A percentile compares a stretch with the other conserved stretches of the same genome.
Evolutionary conservation across 2,329 filamentous ascomycete species (phyloP).

Genomic region (Purpureocillium takamizusanense): DNA sequence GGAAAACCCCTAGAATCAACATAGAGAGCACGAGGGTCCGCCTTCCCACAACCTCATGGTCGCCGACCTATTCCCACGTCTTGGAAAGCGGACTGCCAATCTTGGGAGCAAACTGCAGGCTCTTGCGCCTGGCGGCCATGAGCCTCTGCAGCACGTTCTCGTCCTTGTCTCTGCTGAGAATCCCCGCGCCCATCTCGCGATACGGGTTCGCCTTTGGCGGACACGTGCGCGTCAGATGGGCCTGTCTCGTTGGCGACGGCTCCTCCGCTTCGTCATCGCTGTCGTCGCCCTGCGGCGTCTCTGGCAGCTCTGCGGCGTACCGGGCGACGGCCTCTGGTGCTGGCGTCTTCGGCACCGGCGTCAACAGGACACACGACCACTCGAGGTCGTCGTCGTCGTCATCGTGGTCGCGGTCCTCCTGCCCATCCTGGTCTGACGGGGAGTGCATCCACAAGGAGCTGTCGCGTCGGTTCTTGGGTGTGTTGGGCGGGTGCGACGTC

Average conservation of each 20-base stretch:
- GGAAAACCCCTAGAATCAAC: too few relatives aligned
- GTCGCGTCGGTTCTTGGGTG: slow-evolving; percentile 42
- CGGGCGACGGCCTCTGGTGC: slow-evolving; percentile 44
- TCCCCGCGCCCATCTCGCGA: slow-evolving; percentile 30
- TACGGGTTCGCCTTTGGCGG: slow-evolving; percentile 37
- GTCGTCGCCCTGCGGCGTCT: slow-evolving; percentile 31
- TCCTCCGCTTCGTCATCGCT: slow-evolving; percentile 18
- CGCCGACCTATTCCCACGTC: slow-evolving; percentile 33
- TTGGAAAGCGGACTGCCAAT: slow-evolving; percentile 62
- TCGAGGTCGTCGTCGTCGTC: slow-evolving; percentile 28
- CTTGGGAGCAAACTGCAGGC: slow-evolving; percentile 67
- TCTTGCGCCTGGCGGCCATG: slow-evolving; percentile 67
- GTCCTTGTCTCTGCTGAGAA: slow-evolving; percentile 43
- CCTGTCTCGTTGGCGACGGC: slow-evolving; percentile 22
- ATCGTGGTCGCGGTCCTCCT: slow-evolving; percentile 22
- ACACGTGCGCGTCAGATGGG: slow-evolving; percentile 42
- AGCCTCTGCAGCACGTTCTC: slow-evolving; percentile 51
- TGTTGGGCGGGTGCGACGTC: slow-evolving; percentile 31
- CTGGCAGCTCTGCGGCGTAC: slow-evolving; percentile 41
- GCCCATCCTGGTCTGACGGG: slow-evolving; percentile 34
- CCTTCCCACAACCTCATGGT: too few relatives aligned
- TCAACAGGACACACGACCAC: slow-evolving; percentile 36
- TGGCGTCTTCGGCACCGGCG: slow-evolving; percentile 50
- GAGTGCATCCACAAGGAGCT: slow-evolving; percentile 47
- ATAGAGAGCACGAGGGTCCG: too few relatives aligned